A percentile compares a stretch with the other conserved stretches of the same genome.
Conservation (phyloP, 2,329 filamentous ascomycete genomes). For the Ascosphaera pollenicola region DNA sequence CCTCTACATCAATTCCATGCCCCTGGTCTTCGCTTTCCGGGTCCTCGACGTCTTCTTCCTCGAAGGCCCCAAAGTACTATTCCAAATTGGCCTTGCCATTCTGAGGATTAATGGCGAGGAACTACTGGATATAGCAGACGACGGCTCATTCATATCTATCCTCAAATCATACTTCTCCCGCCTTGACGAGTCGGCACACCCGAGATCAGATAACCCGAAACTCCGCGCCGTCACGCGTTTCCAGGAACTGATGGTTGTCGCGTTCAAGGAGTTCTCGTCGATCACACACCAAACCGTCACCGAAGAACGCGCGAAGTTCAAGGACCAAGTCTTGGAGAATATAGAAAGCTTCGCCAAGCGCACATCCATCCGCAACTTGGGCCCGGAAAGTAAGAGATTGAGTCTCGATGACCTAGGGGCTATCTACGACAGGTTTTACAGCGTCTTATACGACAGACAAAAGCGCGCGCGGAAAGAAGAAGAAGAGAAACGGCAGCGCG, state of each 20-base stretch:
- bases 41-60: constrained; percentile 97
- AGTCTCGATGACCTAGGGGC: constrained; percentile 68
- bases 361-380: constrained; percentile 86
- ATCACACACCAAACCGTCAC: constrained; percentile 87
- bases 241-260: constrained; percentile 96
- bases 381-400: constrained; percentile 83
- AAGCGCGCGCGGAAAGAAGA: constrained; percentile 61
- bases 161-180: constrained; percentile 87
- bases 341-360: constrained; percentile 96
- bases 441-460: constrained; percentile 73
- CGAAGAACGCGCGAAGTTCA: constrained; percentile 76
- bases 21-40: constrained; percentile 86
- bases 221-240: constrained; percentile 84
- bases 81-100: constrained; percentile 94
- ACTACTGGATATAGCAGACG: constrained; percentile 74
- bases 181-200: constrained; percentile 87
- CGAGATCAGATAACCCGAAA: constrained; percentile 87
- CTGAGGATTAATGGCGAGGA: constrained; percentile 93
- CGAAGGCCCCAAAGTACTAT: constrained; percentile 90
- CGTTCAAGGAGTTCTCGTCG: constrained; percentile 91
- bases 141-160: constrained; percentile 90
- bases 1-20: constrained; percentile 99
- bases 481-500: constrained; percentile 43
- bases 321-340: constrained; percentile 79
- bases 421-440: constrained; percentile 87